Base-by-base conservation (phyloP, 441 rosid species). In the Eutrema salsugineum region DNA sequence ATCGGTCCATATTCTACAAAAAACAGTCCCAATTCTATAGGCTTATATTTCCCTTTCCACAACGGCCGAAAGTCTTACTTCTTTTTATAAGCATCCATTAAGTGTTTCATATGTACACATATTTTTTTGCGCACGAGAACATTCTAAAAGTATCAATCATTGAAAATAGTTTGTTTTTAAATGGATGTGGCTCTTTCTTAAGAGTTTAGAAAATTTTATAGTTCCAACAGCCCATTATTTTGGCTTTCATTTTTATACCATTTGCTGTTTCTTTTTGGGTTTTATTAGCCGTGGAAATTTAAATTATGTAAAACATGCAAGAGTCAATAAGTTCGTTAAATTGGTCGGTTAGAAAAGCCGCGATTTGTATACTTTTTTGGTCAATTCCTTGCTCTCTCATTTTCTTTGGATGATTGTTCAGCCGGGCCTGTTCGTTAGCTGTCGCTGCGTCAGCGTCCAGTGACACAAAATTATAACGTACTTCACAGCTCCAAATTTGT, bases 1-100 rank as follows among this genome's bases (percentile, higher is more conserved):
- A 44, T 43, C 47, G 75, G 79, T 75, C 79, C 79, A 63, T 4
- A 62, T 62, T 68, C 79, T 75, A 75, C 7, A 60, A 24, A 68
- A 68, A 68, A 57, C 63, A 60, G 64, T 68, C 78, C 78, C 78
- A 67, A 61, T 62, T 69, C 47, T 68, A 69, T n/a, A 33, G 57
- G 59, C 64, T 60, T 51, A 51, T 60, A 63, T 55, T 36, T 55
- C 49, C 70, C 47, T 36, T 55, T 57, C 70, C 47, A 55, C 59
- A 27, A 62, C 7, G 24, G 53, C 66, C 35, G 2, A 69, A 61
- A 68, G 65, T 68, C 70, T 68, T 27, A 46, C 47, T 44, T 63
- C n/a, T 4, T 61, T 50, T 71, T 50, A 67, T 67, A 63, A 33
- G n/a, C 44, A 24, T 24, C 43, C 20, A 28, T 14, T 28, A 43